A percentile compares a stretch with the other conserved stretches of the same genome.
Evolutionary conservation across 139 green algal genomes (phyloP).

Genomic region (Auxenochlorella pyrenoidosa): DNA sequence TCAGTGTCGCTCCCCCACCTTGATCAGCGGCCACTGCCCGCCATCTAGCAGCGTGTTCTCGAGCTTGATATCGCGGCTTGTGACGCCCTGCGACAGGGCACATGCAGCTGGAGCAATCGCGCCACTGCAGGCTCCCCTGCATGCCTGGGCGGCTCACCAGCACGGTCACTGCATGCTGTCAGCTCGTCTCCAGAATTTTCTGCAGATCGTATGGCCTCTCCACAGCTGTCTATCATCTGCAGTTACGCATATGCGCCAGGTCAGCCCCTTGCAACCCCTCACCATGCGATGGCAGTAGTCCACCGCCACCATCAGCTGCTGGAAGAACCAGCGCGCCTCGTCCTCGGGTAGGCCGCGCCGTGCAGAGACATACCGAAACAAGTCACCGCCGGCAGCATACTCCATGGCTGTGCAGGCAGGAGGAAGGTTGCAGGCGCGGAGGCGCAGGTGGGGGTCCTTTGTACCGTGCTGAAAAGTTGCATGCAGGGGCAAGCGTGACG

Average conservation of each 20-base stretch:
- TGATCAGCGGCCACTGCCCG: conserved; percentile 46
- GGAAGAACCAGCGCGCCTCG: conserved; percentile 98
- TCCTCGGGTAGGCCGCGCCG: conserved; percentile 89
- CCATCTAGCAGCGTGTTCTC: conserved; percentile 97
- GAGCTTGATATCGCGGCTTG: conserved; percentile 94
- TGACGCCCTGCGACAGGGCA: conserved; percentile 58
- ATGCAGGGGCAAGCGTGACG: too few species aligned
- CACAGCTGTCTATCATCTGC: too few species aligned
- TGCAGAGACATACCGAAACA: conserved; percentile 82
- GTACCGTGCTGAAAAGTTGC: too few species aligned
- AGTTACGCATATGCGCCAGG: too few species aligned
- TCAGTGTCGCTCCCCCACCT: neutral
- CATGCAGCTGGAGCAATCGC: neutral
- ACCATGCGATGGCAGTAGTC: conserved; percentile 94
- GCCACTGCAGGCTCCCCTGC: neutral
- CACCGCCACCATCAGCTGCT: conserved; percentile 96
- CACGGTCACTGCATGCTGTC: too few species aligned
- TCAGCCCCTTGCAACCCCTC: neutral
- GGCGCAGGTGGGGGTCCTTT: too few species aligned
- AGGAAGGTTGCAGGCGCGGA: too few species aligned
- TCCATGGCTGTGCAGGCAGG: conserved; percentile 71
- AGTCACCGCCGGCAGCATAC: conserved; percentile 77
- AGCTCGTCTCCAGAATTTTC: too few species aligned
- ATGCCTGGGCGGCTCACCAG: neutral
- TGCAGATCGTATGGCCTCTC: too few species aligned